Percentiles rank a stretch among this genome's conserved stretches.
Evolutionary conservation across 2,329 filamentous ascomycete genomes (phyloP).

Genomic region (Nigrospora oryzae): DNA sequence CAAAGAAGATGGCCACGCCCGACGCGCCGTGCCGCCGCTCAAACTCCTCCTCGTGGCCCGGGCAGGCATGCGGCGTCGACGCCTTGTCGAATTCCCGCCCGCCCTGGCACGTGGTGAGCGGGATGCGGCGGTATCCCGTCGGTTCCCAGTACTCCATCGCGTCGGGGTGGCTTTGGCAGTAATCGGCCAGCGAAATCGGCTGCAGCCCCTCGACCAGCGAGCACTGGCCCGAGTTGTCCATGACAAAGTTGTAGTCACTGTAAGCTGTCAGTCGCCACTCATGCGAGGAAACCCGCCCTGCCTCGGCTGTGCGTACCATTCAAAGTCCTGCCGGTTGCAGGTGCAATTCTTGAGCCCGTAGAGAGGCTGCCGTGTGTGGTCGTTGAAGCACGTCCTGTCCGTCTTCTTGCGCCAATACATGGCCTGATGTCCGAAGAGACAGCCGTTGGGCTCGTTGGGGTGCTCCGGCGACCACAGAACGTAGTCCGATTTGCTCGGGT

Average conservation of each 20-base stretch:
- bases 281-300: too few species aligned
- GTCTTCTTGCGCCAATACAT: constrained; percentile 85
- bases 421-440: constrained; percentile 85
- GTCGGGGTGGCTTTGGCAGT: constrained; percentile 54
- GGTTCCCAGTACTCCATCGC: constrained; percentile 73
- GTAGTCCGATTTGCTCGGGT: constrained; percentile 57
- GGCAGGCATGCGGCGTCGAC: constrained; percentile 55
- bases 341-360: constrained; percentile 71
- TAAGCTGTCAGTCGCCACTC: constrained; percentile 14
- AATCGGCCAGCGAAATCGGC: constrained; percentile 42
- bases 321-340: constrained; percentile 79
- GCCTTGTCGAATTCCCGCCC: constrained; percentile 68
- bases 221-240: constrained; percentile 69
- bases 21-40: constrained; percentile 60
- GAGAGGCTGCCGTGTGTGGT: constrained; percentile 59
- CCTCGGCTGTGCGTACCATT: constrained; percentile 58
- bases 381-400: constrained; percentile 75
- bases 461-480: constrained; percentile 82
- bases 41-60: constrained; percentile 75
- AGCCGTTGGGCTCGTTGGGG: constrained; percentile 68
- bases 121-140: constrained; percentile 83
- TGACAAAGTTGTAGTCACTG: constrained; percentile 91
- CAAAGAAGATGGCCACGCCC: constrained; percentile 74
- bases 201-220: constrained; percentile 64
- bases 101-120: constrained; percentile 76